Evolutionary conservation across 768 basidiomycete species (phyloP), one percentile per base, ranked within the genome.

Genomic region (Amanita pseudoporphyria): DNA sequence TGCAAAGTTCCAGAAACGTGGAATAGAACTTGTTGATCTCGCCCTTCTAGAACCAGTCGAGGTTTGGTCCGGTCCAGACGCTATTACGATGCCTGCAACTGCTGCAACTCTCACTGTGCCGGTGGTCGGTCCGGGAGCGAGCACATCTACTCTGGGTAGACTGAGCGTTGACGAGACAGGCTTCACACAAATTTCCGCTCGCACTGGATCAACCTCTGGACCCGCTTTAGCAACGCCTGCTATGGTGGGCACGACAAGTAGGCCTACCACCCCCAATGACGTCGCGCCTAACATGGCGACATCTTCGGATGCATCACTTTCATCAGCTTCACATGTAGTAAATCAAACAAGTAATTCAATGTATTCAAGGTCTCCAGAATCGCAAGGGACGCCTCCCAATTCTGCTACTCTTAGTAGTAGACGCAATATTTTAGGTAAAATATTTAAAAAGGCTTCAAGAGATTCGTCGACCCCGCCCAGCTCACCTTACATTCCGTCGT

Each of bases 41-140:
- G 87, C 81, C 3, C 57, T 83, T n/a, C 66, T 92, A 2, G 90
- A 93, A 59, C 85, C 86, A 2, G 73, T 87, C 6, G 89, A 93
- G 60, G 78, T 91, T 45, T 84, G 78, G 78, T 74, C 61, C 39
- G 68, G 68, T 45, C 64, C 63, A 9, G 55, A 52, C 2, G 45
- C 51, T 9, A 37, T 30, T 7, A n/a, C 45, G 6, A n/a, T 38
- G 22, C 35, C 51, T 9, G 6, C 24, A 10, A 6, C 44, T 36
- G 24, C 35, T 12, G n/a, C 33, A 13, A 37, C 22, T 13, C 35
- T 52, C 35, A 10, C 44, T 13, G 41, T 40, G 9, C 42, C 43
- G 13, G 19, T 41, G 18, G 16, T 32, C 16, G 43, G 19, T n/a
- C 43, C 51, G 12, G 51, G 39, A 22, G 19, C 51, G 13, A 52